A percentile compares a stretch with the other conserved stretches of the same genome.
phyloP scores from a whole-genome alignment of 371 early-diverging fungal genomes.

The Catenaria anguillulae region DNA sequence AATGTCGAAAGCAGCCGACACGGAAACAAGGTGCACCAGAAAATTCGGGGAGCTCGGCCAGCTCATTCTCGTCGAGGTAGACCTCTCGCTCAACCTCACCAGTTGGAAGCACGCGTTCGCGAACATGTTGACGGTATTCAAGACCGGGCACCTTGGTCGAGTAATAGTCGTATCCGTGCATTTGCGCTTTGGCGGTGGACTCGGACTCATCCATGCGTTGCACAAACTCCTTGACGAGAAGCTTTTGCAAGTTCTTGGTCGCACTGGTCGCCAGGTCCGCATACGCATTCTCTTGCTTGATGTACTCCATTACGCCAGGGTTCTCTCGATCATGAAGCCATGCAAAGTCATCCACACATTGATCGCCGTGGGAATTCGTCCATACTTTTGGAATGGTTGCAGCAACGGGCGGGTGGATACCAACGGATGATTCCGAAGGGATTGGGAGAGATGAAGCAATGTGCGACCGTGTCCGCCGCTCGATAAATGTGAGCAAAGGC shows the following conservation, averaged over 20 bases:
- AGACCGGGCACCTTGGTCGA: slow-evolving; percentile 31
- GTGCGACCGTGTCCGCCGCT: no score
- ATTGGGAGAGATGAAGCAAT: not conserved
- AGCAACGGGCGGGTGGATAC: slow-evolving; percentile 16
- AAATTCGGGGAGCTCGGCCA: slow-evolving; percentile 21
- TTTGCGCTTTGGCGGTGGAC: slow-evolving; percentile 28
- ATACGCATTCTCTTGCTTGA: slow-evolving; percentile 33
- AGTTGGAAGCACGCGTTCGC: not conserved
- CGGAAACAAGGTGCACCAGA: slow-evolving; percentile 30
- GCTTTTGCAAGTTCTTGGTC: slow-evolving; percentile 7
- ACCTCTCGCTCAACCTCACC: slow-evolving; percentile 13
- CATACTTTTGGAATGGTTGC: slow-evolving; percentile 13
- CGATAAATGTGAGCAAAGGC: not conserved
- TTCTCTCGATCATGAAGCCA: slow-evolving; percentile 36
- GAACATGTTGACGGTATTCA: slow-evolving; percentile 32
- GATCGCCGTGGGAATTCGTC: slow-evolving; percentile 28
- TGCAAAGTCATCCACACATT: slow-evolving; percentile 29
- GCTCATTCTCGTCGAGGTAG: slow-evolving; percentile 37
- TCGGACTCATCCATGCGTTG: slow-evolving; percentile 36
- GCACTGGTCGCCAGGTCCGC: no score
- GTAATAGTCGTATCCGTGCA: slow-evolving; percentile 39
- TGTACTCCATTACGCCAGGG: slow-evolving; percentile 34
- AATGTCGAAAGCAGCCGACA: slow-evolving; percentile 37
- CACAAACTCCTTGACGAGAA: slow-evolving; percentile 41
- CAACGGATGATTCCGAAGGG: slow-evolving; percentile 3